Evolutionary conservation across 2,329 filamentous ascomycete genomes (phyloP), one percentile per base, ranked within the genome.

Genomic region (Metarhizium anisopliae): DNA sequence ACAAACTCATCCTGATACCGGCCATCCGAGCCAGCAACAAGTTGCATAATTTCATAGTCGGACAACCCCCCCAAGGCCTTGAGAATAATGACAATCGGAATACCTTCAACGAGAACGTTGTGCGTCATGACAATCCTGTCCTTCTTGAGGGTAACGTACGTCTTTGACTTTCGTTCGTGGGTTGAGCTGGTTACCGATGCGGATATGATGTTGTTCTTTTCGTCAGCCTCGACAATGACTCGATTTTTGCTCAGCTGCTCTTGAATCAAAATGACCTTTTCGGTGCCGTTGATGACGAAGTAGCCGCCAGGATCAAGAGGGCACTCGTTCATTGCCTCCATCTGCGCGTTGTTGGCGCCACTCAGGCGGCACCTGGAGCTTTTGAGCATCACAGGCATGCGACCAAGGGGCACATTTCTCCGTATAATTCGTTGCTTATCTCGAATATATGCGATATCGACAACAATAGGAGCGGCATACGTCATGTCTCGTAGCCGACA

Each of bases 171-270:
- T 64, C 95, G 84, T 70, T 97, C 94, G 71, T 96, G 91, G 1
- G 95, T 97, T 35, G 94, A 96, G 83, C 92, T 95, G 7, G 92
- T 99, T 35, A 97, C 94, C 1, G 94, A 97, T 42, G 95, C 94
- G 62, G 93, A 90, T 56, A 97, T 93, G 60, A 95, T 85, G 58
- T 89, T 89, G 72, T 96, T 97, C 74, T 95, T 95, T 53, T 86
- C 81, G 64, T 93, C 89, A 55, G 90, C 86, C 72, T 99, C 95
- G 16, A 99, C 93, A 68, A 99, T 96, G 66, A 99, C 89, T 76
- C 94, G 85, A 72, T 99, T 99, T 81, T 99, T 99, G 80, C 94
- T 99, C 68, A 99, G 77, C 74, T 99, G 94, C 68, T 99, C 95
- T 71, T 99, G 94, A 14, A 99, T 95, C 47, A 99, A 77, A 67